Base-by-base conservation (phyloP, 2,329 filamentous ascomycete species). In the Cercospora beticola region DNA sequence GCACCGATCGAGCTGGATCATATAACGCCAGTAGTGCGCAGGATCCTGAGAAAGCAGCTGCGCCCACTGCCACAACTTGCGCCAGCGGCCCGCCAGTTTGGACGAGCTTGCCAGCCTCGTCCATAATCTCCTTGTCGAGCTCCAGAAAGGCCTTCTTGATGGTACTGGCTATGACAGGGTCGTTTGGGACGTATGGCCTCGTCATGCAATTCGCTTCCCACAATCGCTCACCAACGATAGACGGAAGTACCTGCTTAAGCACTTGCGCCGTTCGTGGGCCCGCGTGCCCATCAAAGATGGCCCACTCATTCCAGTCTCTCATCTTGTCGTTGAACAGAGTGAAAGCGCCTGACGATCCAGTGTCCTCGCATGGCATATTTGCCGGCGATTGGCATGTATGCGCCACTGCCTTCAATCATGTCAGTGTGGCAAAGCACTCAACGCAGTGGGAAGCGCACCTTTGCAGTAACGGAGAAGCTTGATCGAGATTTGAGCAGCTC, bases 1-100 rank as follows among this genome's bases (percentile, higher is more conserved):
- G 78, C 0, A 81, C 86, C 5, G 82, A 81, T 1, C 81, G 81
- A 0, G 73, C 67, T 0, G 87, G 83, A 69, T 92, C 88, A 74
- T 87, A 90, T 1, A 90, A 78, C 0, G 88, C 83, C 1, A 92
- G 80, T 0, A 91, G 80, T 10, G 89, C 89, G 71, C 88, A 91
- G 4, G 88, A 90, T 5, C 89, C 89, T 1, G 83, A 79, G 62
- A 82, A 81, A 1, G 80, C 82, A 33, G 80, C 77, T 0, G 75
- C 74, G 2, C 83, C 75, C 3, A 74, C 73, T 3, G 69, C 63
- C 7, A 76, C 69, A 9, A 68, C 62, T 16, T 68, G 62, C 40
- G 71, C 69, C 33, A 72, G 40, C n/a, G 72, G 68, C 5, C 62
- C 63, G 21, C 68, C 67, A 31, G 56, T 21, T 30, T 69, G 54